phyloP scores from a whole-genome alignment of 2,329 filamentous ascomycete genomes.

The Monilinia aucupariae region DNA sequence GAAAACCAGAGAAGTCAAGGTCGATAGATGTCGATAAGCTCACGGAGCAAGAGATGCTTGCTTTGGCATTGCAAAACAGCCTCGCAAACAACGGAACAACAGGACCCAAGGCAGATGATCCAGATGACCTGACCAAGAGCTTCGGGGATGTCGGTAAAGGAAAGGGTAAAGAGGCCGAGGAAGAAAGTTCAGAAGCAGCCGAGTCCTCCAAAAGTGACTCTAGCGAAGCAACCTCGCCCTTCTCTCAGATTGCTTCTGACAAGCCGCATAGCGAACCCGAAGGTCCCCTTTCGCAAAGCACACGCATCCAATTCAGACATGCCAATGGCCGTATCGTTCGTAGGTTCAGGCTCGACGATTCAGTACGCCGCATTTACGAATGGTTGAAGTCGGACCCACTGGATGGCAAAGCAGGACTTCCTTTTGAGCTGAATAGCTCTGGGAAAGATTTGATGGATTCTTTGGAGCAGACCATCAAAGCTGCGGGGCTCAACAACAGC shows the following conservation, averaged over 20 bases:
- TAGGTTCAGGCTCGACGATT: slow-evolving; percentile 71
- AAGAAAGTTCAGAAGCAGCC: slow-evolving; percentile 31
- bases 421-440: slow-evolving; percentile 86
- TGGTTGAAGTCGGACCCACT: slow-evolving; percentile 90
- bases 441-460: slow-evolving; percentile 77
- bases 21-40: slow-evolving; percentile 75
- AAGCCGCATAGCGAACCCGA: slow-evolving; percentile 74
- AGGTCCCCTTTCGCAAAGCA: slow-evolving; percentile 58
- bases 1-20: slow-evolving; percentile 64
- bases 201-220: slow-evolving; percentile 32
- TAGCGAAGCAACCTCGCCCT: slow-evolving; percentile 43
- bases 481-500: slow-evolving; percentile 82
- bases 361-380: slow-evolving; percentile 81
- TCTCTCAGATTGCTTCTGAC: slow-evolving; percentile 65
- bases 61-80: slow-evolving; percentile 88
- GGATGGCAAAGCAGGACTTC: slow-evolving; percentile 68
- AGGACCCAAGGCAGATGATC: slow-evolving; percentile 62
- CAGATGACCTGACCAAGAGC: slow-evolving; percentile 79
- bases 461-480: slow-evolving; percentile 68
- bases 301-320: slow-evolving; percentile 88
- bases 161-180: slow-evolving; percentile 44
- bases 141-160: slow-evolving; percentile 48
- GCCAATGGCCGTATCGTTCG: slow-evolving; percentile 79
- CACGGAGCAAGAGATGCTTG: slow-evolving; percentile 96
- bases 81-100: slow-evolving; percentile 49